Conservation (phyloP, 177 flowering plant species). For the Vitis hybrid region DNA sequence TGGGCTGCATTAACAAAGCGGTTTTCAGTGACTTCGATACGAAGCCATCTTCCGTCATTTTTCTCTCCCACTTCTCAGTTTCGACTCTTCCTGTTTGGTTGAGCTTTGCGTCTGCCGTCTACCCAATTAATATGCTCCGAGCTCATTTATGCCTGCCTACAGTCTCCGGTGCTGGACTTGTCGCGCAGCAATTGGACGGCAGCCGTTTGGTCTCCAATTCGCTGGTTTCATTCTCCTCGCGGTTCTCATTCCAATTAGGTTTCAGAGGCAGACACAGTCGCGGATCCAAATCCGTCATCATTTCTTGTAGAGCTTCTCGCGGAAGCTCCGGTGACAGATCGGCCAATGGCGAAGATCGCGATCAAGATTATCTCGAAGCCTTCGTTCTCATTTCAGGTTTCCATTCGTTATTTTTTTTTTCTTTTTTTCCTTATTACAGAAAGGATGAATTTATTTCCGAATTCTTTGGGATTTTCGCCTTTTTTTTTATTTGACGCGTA, state of each 20-base stretch:
- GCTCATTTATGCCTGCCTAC: conserved; percentile 20
- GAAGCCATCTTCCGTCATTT: too few species aligned
- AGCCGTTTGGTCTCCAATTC: conserved; percentile 18
- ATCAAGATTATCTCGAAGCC: conserved; percentile 42
- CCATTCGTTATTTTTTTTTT: background rate
- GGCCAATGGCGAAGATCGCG: conserved; percentile 21
- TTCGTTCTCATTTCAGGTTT: conserved; percentile 51
- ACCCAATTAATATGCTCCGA: conserved; percentile 24
- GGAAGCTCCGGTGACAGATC: conserved; percentile 26
- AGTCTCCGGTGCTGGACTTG: conserved; percentile 9
- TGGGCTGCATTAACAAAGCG: too few species aligned
- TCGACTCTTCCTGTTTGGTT: conserved; percentile 3
- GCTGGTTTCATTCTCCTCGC: conserved; percentile 7
- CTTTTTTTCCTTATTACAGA: background rate
- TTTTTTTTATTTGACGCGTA: background rate
- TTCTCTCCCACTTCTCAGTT: background rate
- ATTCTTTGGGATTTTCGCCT: background rate
- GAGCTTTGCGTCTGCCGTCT: background rate
- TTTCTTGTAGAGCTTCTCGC: conserved; percentile 37
- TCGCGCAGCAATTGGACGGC: conserved; percentile 18
- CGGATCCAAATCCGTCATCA: conserved; percentile 13
- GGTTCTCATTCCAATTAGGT: conserved; percentile 13
- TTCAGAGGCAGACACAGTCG: conserved; percentile 7
- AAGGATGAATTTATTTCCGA: too few species aligned
- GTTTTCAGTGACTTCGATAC: too few species aligned